A percentile compares a stretch with the other conserved stretches of the same genome.
Evolutionary conservation across 768 basidiomycete species (phyloP).

Genomic region (Rhodotorula diobovata): DNA sequence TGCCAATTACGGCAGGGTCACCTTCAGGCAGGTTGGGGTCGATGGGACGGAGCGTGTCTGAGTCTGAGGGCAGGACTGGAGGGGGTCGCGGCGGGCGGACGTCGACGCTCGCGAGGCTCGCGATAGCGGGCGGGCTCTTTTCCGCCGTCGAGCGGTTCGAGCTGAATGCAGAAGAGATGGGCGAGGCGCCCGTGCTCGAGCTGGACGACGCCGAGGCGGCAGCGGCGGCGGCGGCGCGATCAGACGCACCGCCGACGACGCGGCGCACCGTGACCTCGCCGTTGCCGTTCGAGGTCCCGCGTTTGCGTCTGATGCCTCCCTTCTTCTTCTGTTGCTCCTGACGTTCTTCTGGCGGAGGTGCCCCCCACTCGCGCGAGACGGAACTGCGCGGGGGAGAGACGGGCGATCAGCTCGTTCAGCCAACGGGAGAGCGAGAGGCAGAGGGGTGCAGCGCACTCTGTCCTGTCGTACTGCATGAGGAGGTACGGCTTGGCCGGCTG

Average conservation of each 20-base stretch:
- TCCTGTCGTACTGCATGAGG: conserved; percentile 36
- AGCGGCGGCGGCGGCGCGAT: neutral
- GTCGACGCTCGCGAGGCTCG: neutral
- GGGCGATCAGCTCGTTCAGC: neutral
- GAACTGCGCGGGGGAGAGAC: conserved; percentile 3
- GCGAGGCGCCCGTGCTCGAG: neutral
- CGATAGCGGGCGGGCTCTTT: neutral
- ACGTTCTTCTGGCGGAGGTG: neutral
- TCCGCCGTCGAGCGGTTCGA: neutral
- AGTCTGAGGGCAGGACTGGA: neutral
- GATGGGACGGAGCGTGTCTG: conserved; percentile 18
- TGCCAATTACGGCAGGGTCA: conserved; percentile 24
- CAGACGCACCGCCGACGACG: neutral
- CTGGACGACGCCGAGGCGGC: no score
- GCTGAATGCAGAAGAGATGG: neutral
- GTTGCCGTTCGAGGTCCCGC: neutral
- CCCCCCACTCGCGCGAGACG: conserved; percentile 33
- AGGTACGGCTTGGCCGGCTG: conserved; percentile 25
- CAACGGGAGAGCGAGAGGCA: no score
- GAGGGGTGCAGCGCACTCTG: conserved; percentile 9
- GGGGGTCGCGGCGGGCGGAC: neutral
- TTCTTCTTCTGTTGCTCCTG: neutral
- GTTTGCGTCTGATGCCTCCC: neutral
- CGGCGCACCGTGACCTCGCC: neutral
- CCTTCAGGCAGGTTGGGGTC: neutral